phyloP scores from a whole-genome alignment of 202 grass and related monocot genomes.

The Carex sylvatica region DNA sequence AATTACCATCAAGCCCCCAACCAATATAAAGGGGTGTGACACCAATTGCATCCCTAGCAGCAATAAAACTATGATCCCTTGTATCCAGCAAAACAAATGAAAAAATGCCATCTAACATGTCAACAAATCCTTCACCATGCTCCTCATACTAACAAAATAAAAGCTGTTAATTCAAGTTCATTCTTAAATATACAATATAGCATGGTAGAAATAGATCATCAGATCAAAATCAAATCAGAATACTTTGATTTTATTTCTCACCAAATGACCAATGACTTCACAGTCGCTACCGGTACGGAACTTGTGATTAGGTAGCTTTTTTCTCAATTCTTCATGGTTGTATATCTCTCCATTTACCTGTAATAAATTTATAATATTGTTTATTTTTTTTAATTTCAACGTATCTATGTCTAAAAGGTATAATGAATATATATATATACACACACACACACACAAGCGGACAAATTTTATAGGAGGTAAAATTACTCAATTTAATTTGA shows the following conservation, averaged over 20 bases:
- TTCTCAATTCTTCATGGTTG: slow-evolving; percentile 61
- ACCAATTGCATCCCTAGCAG: slow-evolving; percentile 74
- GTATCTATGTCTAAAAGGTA: background rate
- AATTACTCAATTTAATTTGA: background rate
- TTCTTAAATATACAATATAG: background rate
- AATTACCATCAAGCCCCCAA: slow-evolving; percentile 75
- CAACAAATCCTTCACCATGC: slow-evolving; percentile 65
- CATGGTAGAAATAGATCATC: background rate
- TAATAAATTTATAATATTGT: background rate
- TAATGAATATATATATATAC: background rate
- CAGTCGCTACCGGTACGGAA: slow-evolving; percentile 92
- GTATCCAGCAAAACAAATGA: slow-evolving; percentile 77
- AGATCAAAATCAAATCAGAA: no score
- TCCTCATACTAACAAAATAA: slow-evolving; percentile 50
- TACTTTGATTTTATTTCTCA: slow-evolving; percentile 5
- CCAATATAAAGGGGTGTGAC: slow-evolving; percentile 86
- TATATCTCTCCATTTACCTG: slow-evolving; percentile 94
- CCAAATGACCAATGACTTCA: slow-evolving; percentile 84
- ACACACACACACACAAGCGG: no score
- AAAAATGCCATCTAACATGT: slow-evolving; percentile 87
- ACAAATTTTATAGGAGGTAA: no score
- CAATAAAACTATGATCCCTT: slow-evolving; percentile 47
- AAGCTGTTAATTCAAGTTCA: background rate
- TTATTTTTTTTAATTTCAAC: background rate
- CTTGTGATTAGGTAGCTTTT: slow-evolving; percentile 33